Base-by-base conservation (phyloP, 2,329 filamentous ascomycete species). In the Colletotrichum echinochloae region DNA sequence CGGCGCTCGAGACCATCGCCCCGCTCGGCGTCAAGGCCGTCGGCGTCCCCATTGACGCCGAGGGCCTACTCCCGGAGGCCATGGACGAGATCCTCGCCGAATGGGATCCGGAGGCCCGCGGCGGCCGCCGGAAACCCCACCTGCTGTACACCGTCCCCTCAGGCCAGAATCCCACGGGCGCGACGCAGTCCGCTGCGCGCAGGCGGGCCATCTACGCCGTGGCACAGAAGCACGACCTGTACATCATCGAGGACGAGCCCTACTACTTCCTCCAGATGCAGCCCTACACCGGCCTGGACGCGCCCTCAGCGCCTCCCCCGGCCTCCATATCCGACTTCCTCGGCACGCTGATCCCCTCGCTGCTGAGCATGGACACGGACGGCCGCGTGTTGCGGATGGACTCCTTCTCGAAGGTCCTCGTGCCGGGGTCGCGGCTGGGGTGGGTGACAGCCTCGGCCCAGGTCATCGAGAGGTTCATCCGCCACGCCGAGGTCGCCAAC, bases 251-350 rank as follows among this genome's bases (percentile, higher is more conserved):
- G 83, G 95, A 97, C 78, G 95, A 97, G 79, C 95, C 95, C 1
- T 97, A 97, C 83, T 97, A 97, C 82, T 97, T 95, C 83, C 86
- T 97, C 44, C 95, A 97, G 81, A 93, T 94, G 92, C 89, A 93
- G 75, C 89, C 91, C 0, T 95, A 94, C 81, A 86, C 86, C 1
- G 86, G 88, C 18, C 81, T 85, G 39, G 80, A 85, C 73, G 81
- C 84, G 20, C 80, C 86, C 0, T 81, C 84, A 1, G 81, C 84
- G 5, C 87, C 89, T 8, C 84, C 88, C 0, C 91, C 91, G 8
- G 81, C 84, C 44, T 88, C 83, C 16, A 88, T 93, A 65, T 88
- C 91, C 5, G 90, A 92, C 14, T 98, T 98, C 80, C 83, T 98
- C 69, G 83, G 87, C 14, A 84, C 88, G 3, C 86, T 97, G 7